Evolutionary conservation across 495 filamentous ascomycete genomes (phyloP), one percentile per base, ranked within the genome.

Genomic region (Penicillium argentinense): DNA sequence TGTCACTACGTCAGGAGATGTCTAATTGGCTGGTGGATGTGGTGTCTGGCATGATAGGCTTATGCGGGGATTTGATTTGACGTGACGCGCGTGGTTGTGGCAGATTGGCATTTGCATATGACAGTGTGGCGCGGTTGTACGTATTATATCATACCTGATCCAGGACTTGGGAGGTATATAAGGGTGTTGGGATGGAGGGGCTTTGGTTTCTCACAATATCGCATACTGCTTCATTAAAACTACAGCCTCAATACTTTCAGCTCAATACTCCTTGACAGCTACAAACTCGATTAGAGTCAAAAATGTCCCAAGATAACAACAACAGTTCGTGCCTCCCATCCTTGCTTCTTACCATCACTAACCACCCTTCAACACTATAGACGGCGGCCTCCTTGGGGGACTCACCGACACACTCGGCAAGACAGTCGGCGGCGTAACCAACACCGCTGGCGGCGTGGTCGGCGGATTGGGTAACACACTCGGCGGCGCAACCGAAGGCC

Each of bases 391-490:
- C 41, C 47, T 71, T 29, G 58, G 63, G 19, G 64, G 64, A 17
- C 36, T 71, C 11, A 57, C 58, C 43, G 59, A 71, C 42, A 68
- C 66, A 26, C 19, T 68, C 25, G 68, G 66, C 36, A 63, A 66
- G 30, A 71, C 68, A 18, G 62, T 71, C 24, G 56, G 57, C 45
- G 65, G 67, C 47, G 51, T 67, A 21, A 67, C 65, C 27, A 59
- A 64, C 49, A 68, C 65, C 6, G 27, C 61, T 7, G 68, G 68
- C 51, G 40, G 36, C 19, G 46, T 60, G 5, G 61, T 72, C 21
- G 51, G 63, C 17, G 67, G 66, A 21, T 46, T 70, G 8, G 66
- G 66, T 17, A 64, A 57, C 29, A 72, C 67, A 5, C 63, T 69
- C 25, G 64, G 67, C 29, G 57, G 62, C 28, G 59, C 39, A 24